These are phyloP conservation scores for Phialemonium atrogriseum DNA, from an alignment of 2,329 filamentous ascomycete species.

Conservation along the genomic window DNA sequence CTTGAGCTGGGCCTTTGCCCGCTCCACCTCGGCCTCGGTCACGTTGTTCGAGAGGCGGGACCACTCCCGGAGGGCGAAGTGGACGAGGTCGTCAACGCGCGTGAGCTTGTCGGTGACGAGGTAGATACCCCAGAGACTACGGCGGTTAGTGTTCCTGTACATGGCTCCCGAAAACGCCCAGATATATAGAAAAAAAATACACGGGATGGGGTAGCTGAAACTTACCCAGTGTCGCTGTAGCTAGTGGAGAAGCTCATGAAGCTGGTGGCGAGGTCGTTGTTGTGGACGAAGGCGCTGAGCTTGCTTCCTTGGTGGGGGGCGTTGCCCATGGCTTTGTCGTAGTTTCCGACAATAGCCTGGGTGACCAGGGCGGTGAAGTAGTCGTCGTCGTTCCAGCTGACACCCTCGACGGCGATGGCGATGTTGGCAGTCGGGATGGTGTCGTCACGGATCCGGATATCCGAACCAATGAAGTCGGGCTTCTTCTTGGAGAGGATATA, in stretches of 20 bases:
- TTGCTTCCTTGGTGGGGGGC: conserved; percentile 97
- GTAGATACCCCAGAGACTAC: conserved; percentile 98
- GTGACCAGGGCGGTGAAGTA: conserved; percentile 98
- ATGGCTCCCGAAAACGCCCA: not conserved
- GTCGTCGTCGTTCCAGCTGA: conserved; percentile 98
- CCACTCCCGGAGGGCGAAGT: conserved; percentile 98
- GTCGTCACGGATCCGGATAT: conserved; percentile 92
- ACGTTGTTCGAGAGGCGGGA: conserved; percentile 87
- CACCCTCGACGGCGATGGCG: conserved; percentile 96
- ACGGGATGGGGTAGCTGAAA: conserved; percentile 7
- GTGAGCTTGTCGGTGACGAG: conserved; percentile 85
- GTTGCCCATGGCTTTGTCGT: conserved; percentile 98
- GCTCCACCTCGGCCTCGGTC: conserved; percentile 84
- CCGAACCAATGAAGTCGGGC: conserved; percentile 94
- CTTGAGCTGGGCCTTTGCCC: conserved; percentile 98
- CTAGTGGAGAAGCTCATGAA: conserved; percentile 99
- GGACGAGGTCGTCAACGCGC: conserved; percentile 86
- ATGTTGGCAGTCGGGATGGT: conserved; percentile 95
- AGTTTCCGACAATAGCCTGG: conserved; percentile 98
- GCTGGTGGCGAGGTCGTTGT: conserved; percentile 95
- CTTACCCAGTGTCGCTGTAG: conserved; percentile 98
- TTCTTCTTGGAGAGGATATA: conserved; percentile 73
- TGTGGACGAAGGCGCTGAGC: conserved; percentile 88
- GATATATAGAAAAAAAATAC: conserved; percentile 1
- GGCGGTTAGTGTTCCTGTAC: conserved; percentile 14